Conservation (phyloP, 2,329 filamentous ascomycete genomes). For the Colletotrichum sp. region DNA sequence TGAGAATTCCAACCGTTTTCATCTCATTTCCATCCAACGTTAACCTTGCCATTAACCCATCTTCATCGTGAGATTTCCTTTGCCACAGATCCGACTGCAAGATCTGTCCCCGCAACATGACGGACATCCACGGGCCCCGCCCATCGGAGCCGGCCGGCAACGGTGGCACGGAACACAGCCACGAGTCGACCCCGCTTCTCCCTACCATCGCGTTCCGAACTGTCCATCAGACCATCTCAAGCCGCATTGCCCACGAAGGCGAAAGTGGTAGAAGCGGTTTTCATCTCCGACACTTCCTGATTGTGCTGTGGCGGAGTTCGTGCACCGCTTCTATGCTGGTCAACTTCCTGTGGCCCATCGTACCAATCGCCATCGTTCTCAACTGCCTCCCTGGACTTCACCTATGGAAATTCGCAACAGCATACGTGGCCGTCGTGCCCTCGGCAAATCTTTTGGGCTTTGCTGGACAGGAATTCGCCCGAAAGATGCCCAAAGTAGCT, state of each 20-base stretch:
- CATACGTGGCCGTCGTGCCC: slow-evolving; percentile 56
- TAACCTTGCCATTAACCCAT: not conserved
- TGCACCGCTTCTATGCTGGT: slow-evolving; percentile 50
- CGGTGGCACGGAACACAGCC: slow-evolving; percentile 1
- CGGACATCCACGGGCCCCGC: not conserved
- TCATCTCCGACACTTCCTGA: slow-evolving; percentile 44
- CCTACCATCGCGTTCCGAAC: slow-evolving; percentile 22
- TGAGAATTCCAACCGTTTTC: not conserved
- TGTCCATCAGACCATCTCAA: slow-evolving; percentile 15
- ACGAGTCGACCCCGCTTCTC: slow-evolving; percentile 34
- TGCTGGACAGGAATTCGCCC: slow-evolving; percentile 63
- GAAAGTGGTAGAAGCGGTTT: slow-evolving; percentile 51
- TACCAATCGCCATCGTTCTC: slow-evolving; percentile 49
- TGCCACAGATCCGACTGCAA: not conserved
- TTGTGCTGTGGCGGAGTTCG: slow-evolving; percentile 47
- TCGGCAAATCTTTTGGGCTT: slow-evolving; percentile 55
- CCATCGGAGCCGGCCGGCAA: not conserved
- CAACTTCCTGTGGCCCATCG: slow-evolving; percentile 55
- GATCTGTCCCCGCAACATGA: not conserved
- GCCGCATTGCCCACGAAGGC: slow-evolving; percentile 37
- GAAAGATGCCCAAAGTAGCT: slow-evolving; percentile 69
- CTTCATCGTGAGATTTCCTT: not conserved
- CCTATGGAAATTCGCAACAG: slow-evolving; percentile 50
- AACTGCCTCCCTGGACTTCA: slow-evolving; percentile 38
- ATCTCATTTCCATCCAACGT: not conserved